These are phyloP conservation scores for Aspergillus affinis DNA, from an alignment of 495 filamentous ascomycete species.

Conservation along the genomic window DNA sequence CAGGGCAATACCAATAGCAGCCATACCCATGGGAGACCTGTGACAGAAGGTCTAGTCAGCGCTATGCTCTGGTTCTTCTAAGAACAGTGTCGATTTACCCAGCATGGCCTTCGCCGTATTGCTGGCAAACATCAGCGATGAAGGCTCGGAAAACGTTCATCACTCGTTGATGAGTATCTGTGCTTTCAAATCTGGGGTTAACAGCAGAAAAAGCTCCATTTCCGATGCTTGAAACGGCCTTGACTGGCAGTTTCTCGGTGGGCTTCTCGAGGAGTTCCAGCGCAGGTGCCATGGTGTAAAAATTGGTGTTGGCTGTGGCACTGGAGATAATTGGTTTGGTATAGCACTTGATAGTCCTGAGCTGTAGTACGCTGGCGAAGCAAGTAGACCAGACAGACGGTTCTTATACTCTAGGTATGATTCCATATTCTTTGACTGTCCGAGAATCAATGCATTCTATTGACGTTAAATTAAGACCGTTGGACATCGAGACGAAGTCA, in stretches of 20 bases:
- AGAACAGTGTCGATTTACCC: no score
- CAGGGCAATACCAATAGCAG: no score
- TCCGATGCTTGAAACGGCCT: constrained; percentile 3
- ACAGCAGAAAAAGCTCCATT: background rate
- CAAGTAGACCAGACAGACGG: background rate
- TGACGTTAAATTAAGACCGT: background rate
- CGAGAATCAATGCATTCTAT: background rate
- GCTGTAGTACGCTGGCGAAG: background rate
- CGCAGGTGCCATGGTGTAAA: constrained; percentile 12
- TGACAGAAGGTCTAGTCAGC: no score
- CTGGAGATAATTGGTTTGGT: background rate
- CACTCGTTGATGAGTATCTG: background rate
- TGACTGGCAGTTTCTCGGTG: constrained; percentile 5
- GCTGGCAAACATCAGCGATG: background rate
- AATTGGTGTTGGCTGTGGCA: background rate
- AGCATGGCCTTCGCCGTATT: background rate
- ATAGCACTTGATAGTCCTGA: background rate
- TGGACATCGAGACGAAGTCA: background rate
- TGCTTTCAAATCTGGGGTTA: background rate
- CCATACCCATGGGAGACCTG: no score
- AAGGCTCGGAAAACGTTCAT: background rate
- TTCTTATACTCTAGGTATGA: background rate
- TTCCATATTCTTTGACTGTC: background rate
- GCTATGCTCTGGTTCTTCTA: no score
- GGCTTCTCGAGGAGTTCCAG: constrained; percentile 17